Percentiles rank a stretch among this genome's conserved stretches.
phyloP scores from a whole-genome alignment of 371 early-diverging fungal species.

The Mortierella sp. region DNA sequence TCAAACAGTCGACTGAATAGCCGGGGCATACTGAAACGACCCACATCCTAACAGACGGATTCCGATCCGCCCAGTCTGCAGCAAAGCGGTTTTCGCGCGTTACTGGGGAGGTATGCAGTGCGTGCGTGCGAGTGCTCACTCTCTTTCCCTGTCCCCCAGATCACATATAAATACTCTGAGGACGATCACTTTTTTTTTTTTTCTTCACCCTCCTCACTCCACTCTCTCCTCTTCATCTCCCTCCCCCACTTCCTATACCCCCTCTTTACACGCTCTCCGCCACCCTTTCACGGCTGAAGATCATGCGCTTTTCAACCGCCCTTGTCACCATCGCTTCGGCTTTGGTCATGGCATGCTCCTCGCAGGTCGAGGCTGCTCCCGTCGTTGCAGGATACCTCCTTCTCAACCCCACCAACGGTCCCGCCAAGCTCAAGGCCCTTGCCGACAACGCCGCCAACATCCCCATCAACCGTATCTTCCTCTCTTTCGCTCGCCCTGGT shows the following conservation, averaged over 20 bases:
- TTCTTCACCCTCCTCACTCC: background rate
- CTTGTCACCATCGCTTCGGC: conserved; percentile 51
- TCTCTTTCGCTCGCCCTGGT: conserved; percentile 51
- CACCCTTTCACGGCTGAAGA: background rate
- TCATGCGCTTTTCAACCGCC: conserved; percentile 45
- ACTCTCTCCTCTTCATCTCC: background rate
- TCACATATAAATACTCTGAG: conserved; percentile 14
- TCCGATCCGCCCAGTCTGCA: too few species aligned
- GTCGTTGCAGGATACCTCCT: conserved; percentile 48
- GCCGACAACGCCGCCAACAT: conserved; percentile 53
- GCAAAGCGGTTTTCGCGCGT: too few species aligned
- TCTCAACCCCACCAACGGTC: conserved; percentile 44
- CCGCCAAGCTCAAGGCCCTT: conserved; percentile 50
- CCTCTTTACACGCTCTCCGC: background rate
- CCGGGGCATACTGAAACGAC: too few species aligned
- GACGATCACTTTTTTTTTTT: background rate
- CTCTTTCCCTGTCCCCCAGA: background rate
- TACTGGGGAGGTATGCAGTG: too few species aligned
- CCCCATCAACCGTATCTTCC: conserved; percentile 52
- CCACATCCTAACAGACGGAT: too few species aligned
- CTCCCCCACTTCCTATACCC: background rate
- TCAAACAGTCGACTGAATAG: too few species aligned
- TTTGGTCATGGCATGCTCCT: conserved; percentile 32
- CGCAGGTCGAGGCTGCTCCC: conserved; percentile 34
- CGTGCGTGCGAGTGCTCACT: too few species aligned